Conservation (phyloP, 345 rosid genomes). For the Melastoma malabathricum region DNA sequence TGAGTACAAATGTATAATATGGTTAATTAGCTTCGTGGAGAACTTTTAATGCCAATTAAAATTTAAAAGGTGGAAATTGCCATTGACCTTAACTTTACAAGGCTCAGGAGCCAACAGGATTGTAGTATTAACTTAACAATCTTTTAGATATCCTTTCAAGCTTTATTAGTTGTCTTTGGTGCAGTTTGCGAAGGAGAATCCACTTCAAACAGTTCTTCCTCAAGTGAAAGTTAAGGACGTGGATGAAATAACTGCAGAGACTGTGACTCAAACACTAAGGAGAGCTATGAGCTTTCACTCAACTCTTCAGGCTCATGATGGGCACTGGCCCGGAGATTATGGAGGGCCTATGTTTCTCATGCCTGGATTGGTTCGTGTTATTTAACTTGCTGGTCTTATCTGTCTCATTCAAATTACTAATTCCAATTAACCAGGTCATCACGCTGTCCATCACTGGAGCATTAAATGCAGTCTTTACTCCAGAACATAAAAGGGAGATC, state of each 20-base stretch:
- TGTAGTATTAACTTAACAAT: too few relatives aligned
- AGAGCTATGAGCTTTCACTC: slow-evolving; percentile 69
- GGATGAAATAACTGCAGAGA: slow-evolving; percentile 53
- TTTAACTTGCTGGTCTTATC: background rate
- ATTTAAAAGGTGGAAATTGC: too few relatives aligned
- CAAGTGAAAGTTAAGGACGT: slow-evolving; percentile 37
- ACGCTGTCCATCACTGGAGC: slow-evolving; percentile 76
- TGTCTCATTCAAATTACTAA: background rate
- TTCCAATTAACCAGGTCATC: slow-evolving; percentile 43
- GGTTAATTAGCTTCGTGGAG: too few relatives aligned
- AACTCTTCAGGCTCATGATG: slow-evolving; percentile 70
- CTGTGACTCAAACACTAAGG: slow-evolving; percentile 39
- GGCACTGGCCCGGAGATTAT: slow-evolving; percentile 99
- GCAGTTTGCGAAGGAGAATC: slow-evolving; percentile 65
- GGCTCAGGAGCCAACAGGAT: too few relatives aligned
- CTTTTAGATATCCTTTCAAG: too few relatives aligned
- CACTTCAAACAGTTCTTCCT: slow-evolving; percentile 22
- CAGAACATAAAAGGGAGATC: slow-evolving; percentile 68
- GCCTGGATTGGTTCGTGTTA: slow-evolving; percentile 67
- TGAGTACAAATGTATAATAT: too few relatives aligned
- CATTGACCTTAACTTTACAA: too few relatives aligned
- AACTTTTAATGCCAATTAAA: too few relatives aligned
- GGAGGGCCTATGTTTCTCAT: slow-evolving; percentile 98
- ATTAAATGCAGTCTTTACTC: slow-evolving; percentile 59
- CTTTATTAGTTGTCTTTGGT: too few relatives aligned